These are phyloP conservation scores for Omphalea diandra DNA, from an alignment of 441 rosid genomes.

Conservation along the genomic window DNA sequence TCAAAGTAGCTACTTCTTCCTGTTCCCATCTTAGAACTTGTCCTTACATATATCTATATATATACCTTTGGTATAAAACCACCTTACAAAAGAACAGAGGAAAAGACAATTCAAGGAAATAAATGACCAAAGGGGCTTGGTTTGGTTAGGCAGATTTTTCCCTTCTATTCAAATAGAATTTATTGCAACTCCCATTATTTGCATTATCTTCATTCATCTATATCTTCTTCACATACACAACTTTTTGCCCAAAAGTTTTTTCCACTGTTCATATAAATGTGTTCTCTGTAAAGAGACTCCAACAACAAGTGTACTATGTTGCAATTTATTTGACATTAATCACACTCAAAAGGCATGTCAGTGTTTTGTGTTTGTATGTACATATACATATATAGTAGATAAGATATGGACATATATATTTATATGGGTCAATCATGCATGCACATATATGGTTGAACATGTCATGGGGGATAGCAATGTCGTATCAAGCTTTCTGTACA, in stretches of 20 bases:
- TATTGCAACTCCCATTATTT: conserved; percentile 15
- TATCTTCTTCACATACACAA: background rate
- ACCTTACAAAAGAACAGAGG: background rate
- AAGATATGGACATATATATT: too few relatives aligned
- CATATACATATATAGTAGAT: background rate
- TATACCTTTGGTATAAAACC: background rate
- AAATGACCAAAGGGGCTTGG: background rate
- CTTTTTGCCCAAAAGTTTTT: conserved; percentile 10
- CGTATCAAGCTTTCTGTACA: background rate
- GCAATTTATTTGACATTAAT: background rate
- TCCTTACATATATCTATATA: background rate
- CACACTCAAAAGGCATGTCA: background rate
- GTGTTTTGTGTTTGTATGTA: background rate
- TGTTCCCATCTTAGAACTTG: background rate
- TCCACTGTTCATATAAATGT: background rate
- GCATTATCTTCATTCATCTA: background rate
- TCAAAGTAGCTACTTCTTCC: background rate
- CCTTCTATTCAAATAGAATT: conserved; percentile 13
- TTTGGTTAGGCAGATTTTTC: background rate
- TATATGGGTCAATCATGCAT: too few relatives aligned
- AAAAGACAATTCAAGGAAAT: conserved; percentile 13
- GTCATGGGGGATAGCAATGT: background rate
- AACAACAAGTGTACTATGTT: conserved; percentile 7
- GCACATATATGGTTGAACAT: background rate
- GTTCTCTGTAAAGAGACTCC: background rate